phyloP scores from a whole-genome alignment of 2,329 filamentous ascomycete species.

The Xylaria sp. region DNA sequence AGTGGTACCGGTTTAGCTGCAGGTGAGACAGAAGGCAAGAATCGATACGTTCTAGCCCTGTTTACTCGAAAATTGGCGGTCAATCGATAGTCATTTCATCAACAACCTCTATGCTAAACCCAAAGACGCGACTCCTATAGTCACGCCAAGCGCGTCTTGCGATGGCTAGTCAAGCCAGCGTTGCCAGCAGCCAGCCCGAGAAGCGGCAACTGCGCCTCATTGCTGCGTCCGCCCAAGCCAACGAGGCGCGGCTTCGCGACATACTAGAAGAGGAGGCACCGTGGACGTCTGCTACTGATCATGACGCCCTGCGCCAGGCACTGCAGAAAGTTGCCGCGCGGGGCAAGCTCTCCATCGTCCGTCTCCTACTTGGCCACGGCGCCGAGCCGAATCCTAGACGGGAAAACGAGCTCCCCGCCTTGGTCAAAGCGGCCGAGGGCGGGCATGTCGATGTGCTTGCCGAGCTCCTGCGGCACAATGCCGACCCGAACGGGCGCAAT shows the following conservation, averaged over 20 bases:
- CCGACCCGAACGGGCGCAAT: constrained; percentile 39
- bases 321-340: constrained; percentile 43
- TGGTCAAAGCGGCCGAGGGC: constrained; percentile 43
- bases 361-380: constrained; percentile 43
- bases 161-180: constrained; percentile 38
- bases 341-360: constrained; percentile 40
- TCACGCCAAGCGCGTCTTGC: constrained; percentile 1
- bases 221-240: constrained; percentile 41
- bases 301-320: constrained; percentile 41
- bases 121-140: background rate
- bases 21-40: background rate
- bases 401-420: constrained; percentile 40
- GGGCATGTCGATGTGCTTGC: constrained; percentile 40
- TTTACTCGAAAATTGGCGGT: constrained; percentile 15
- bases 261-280: constrained; percentile 39
- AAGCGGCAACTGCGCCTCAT: constrained; percentile 42
- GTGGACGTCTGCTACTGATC: constrained; percentile 40
- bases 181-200: constrained; percentile 44
- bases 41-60: background rate
- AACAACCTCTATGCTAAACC: background rate
- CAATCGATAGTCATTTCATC: constrained; percentile 6
- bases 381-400: constrained; percentile 41
- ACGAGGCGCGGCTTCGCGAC: constrained; percentile 41
- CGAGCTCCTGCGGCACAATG: constrained; percentile 38
- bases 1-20: too few relatives aligned